Evolutionary conservation across 805 yeast genomes (phyloP).

Genomic region (Sporopachydermia quercuum): DNA sequence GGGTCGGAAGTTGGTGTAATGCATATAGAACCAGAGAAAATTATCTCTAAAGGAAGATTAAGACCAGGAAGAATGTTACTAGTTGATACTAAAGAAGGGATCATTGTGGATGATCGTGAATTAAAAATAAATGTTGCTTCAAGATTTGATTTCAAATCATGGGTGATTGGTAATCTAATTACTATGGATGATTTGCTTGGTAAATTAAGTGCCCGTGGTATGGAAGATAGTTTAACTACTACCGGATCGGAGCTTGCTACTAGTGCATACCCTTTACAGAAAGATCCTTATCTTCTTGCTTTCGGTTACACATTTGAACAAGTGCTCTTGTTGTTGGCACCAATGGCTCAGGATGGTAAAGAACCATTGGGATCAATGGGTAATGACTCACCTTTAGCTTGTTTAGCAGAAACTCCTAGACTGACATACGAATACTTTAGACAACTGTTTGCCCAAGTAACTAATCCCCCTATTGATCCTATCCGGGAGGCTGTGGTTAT

Average conservation of each 20-base stretch:
- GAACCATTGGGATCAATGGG: conserved; percentile 98
- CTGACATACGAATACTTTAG: conserved; percentile 87
- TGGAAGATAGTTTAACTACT: conserved; percentile 20
- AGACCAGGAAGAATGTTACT: conserved; percentile 94
- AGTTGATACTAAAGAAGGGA: conserved; percentile 86
- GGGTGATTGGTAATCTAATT: conserved; percentile 81
- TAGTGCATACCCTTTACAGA: conserved; percentile 36
- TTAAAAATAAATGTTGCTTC: conserved; percentile 68
- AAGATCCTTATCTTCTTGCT: conserved; percentile 72
- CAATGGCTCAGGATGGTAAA: conserved; percentile 86
- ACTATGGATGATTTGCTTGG: conserved; percentile 60
- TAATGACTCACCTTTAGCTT: conserved; percentile 90
- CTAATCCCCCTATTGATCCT: conserved; percentile 98
- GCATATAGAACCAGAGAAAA: conserved; percentile 68
- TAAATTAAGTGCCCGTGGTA: conserved; percentile 39
- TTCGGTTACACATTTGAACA: conserved; percentile 92
- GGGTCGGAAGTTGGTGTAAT: conserved; percentile 98
- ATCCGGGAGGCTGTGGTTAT: conserved; percentile 92
- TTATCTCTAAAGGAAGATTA: conserved; percentile 82
- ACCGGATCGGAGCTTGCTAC: conserved; percentile 14
- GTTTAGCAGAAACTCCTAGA: conserved; percentile 85
- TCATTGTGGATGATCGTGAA: conserved; percentile 86
- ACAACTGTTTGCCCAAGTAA: conserved; percentile 94
- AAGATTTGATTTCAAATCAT: conserved; percentile 81
- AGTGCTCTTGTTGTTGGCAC: conserved; percentile 64